Percentiles rank a stretch among this genome's conserved stretches.
Conservation (phyloP, 169 alveolate genomes). For the Cryptosporidium xiaoi region DNA sequence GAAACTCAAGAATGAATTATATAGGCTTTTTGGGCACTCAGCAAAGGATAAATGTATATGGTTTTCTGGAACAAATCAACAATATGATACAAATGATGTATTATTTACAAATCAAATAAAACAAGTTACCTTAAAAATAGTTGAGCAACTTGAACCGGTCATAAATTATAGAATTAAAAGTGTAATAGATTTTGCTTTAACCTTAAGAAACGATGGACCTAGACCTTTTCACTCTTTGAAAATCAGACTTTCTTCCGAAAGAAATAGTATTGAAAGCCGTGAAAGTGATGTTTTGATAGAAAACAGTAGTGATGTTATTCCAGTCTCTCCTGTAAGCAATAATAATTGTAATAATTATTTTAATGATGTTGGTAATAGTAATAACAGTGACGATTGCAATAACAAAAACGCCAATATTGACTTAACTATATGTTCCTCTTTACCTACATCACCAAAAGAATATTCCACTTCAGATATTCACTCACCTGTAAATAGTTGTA, state of each 20-base stretch:
- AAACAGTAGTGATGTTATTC: no score
- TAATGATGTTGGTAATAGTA: no score
- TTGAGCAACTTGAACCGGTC: conserved; percentile 1
- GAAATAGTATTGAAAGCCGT: no score
- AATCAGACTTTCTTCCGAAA: not conserved
- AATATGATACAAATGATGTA: not conserved
- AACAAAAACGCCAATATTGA: no score
- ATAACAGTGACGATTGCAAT: no score
- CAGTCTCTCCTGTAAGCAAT: no score
- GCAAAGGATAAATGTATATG: conserved; percentile 55
- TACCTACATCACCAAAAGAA: conserved; percentile 17
- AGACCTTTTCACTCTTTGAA: conserved; percentile 41
- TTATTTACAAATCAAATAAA: not conserved
- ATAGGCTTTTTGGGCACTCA: conserved; percentile 39
- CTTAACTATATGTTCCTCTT: not conserved
- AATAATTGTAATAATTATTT: no score
- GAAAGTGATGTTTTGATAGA: no score
- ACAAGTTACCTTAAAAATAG: conserved; percentile 20
- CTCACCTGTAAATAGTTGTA: conserved; percentile 12
- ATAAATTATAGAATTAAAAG: conserved; percentile 63
- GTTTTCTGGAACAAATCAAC: conserved; percentile 27
- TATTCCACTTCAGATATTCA: not conserved
- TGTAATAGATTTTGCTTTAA: conserved; percentile 14
- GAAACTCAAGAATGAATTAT: conserved; percentile 30
- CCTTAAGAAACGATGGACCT: conserved; percentile 52